These are phyloP conservation scores for Lentinus brumalis DNA, from an alignment of 768 basidiomycete species.

Conservation along the genomic window DNA sequence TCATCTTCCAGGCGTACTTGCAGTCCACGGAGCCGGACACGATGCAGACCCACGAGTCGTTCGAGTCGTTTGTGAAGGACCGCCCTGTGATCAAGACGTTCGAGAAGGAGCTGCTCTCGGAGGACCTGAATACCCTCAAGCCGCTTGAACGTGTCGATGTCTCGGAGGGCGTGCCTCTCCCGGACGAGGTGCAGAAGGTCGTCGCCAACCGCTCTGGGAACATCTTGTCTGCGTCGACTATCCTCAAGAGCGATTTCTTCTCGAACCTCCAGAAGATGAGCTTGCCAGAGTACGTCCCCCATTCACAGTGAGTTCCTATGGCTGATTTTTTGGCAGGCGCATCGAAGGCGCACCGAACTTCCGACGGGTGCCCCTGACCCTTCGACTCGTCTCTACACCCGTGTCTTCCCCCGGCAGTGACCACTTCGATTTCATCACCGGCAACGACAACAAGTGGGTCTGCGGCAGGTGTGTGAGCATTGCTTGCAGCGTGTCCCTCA, in stretches of 20 bases:
- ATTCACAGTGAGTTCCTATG: neutral
- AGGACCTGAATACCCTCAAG: constrained; percentile 77
- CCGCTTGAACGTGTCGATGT: constrained; percentile 76
- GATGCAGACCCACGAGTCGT: constrained; percentile 67
- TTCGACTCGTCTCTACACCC: constrained; percentile 1
- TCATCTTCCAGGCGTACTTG: constrained; percentile 89
- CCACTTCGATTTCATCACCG: constrained; percentile 38
- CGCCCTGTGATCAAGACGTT: constrained; percentile 96
- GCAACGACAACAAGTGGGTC: constrained; percentile 58
- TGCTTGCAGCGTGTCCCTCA: neutral
- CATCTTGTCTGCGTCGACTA: constrained; percentile 88
- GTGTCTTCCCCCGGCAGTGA: constrained; percentile 8
- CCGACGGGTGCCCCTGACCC: constrained; percentile 67
- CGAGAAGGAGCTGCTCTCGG: constrained; percentile 81
- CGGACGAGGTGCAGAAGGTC: constrained; percentile 88
- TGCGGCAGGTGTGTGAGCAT: constrained; percentile 66
- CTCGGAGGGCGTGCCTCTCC: constrained; percentile 71
- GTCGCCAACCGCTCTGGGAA: constrained; percentile 83
- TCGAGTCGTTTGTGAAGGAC: constrained; percentile 81
- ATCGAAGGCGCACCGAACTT: constrained; percentile 97
- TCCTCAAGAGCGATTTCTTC: constrained; percentile 96
- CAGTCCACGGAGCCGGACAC: constrained; percentile 83
- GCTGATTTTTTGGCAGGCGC: constrained; percentile 46
- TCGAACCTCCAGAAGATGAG: constrained; percentile 95
- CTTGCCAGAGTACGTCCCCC: constrained; percentile 74